phyloP scores from a whole-genome alignment of 805 yeast genomes.

The Zygotorulaspora danielsina region DNA sequence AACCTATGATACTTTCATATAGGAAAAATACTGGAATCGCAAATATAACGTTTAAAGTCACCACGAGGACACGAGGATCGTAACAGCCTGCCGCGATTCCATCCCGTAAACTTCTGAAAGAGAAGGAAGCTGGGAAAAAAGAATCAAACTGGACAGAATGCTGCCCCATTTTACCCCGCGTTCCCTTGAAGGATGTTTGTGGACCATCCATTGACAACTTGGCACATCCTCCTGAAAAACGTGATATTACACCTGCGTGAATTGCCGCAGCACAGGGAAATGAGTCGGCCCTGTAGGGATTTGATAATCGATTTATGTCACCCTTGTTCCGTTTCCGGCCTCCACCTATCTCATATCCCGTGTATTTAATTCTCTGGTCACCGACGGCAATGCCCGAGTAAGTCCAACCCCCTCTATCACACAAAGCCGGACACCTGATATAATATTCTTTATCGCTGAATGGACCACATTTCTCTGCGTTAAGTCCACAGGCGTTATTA shows the following conservation, averaged over 20 bases:
- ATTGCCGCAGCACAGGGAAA: constrained; percentile 86
- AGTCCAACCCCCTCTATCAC: constrained; percentile 73
- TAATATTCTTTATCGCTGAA: constrained; percentile 43
- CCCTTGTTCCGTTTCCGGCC: constrained; percentile 38
- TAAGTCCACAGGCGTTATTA: constrained; percentile 68
- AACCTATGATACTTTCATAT: constrained; percentile 45
- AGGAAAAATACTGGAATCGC: constrained; percentile 61
- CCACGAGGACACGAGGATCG: constrained; percentile 62
- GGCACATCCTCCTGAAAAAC: constrained; percentile 76
- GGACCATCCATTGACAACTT: constrained; percentile 54
- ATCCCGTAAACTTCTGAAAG: constrained; percentile 45
- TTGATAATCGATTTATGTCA: constrained; percentile 37
- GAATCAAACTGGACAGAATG: constrained; percentile 53
- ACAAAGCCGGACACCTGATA: constrained; percentile 82
- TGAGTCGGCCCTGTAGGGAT: constrained; percentile 83
- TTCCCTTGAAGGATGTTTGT: constrained; percentile 44
- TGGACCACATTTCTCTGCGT: constrained; percentile 57
- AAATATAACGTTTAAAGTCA: constrained; percentile 53
- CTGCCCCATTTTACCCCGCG: constrained; percentile 48
- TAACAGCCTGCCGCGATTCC: constrained; percentile 49
- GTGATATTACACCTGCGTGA: constrained; percentile 76
- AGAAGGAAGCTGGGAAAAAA: constrained; percentile 70
- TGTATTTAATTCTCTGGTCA: constrained; percentile 57
- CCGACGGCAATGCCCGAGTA: constrained; percentile 77
- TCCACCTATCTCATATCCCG: constrained; percentile 76